A percentile compares a stretch with the other conserved stretches of the same genome.
Evolutionary conservation across 176 grass and related monocot genomes (phyloP).

Genomic region (Carex pumila): DNA sequence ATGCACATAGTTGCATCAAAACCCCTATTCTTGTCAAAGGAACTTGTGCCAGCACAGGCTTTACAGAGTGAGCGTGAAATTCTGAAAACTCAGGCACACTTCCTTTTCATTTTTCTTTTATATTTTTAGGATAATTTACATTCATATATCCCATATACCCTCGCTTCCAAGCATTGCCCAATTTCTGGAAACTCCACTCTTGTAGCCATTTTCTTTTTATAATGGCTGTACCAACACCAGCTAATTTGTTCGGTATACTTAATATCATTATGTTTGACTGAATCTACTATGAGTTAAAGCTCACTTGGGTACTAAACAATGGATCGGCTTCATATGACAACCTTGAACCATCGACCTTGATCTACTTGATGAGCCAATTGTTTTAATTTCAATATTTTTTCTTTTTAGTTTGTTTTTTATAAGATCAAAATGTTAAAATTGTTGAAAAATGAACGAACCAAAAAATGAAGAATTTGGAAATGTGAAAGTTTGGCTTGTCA

Average conservation of each 20-base stretch:
- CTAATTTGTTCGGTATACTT: background rate
- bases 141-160: background rate
- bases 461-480: background rate
- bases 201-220: background rate
- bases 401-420: background rate
- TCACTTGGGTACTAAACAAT: background rate
- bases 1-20: conserved; percentile 93
- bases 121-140: background rate
- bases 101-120: background rate
- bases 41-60: conserved; percentile 66
- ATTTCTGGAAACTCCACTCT: background rate
- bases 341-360: background rate
- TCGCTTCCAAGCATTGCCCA: background rate
- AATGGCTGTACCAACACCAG: background rate
- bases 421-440: background rate
- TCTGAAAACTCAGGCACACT: conserved; percentile 62
- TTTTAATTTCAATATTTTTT: background rate
- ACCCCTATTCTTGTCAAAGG: conserved; percentile 90
- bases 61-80: conserved; percentile 75
- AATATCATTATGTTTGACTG: background rate
- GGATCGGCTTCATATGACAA: background rate
- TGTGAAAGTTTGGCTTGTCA: background rate
- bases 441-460: background rate
- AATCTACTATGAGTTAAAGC: background rate
- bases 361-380: background rate